Conservation (phyloP, 2,329 filamentous ascomycete genomes). For the Botrytis cinerea region DNA sequence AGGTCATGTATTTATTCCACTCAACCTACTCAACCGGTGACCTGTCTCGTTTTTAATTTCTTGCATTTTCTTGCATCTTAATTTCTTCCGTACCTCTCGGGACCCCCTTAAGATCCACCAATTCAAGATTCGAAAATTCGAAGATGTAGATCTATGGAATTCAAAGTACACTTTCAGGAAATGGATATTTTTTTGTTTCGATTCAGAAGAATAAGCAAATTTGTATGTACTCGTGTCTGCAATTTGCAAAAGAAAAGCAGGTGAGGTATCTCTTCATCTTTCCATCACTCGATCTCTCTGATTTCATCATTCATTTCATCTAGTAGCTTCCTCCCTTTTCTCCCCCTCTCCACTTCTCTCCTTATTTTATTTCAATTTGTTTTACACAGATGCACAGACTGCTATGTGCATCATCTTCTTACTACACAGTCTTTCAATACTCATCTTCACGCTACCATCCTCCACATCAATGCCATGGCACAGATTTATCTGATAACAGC, state of each 20-base stretch:
- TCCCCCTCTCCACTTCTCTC: background rate
- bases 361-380: background rate
- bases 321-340: background rate
- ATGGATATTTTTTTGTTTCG: background rate
- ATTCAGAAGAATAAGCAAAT: background rate
- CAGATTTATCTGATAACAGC: constrained; percentile 65
- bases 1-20: too few relatives aligned
- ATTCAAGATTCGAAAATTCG: background rate
- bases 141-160: background rate
- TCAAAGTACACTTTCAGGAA: background rate
- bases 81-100: background rate
- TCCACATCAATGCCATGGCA: background rate
- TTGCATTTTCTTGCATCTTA: too few relatives aligned
- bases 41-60: too few relatives aligned
- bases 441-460: background rate
- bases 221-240: background rate
- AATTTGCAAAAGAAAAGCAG: too few relatives aligned
- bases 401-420: too few relatives aligned
- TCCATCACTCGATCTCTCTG: background rate
- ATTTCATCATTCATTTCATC: background rate
- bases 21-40: too few relatives aligned
- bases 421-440: background rate
- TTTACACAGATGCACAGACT: background rate
- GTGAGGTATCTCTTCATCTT: background rate
- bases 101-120: rapidly evolving